phyloP scores from a whole-genome alignment of 371 early-diverging fungal genomes.

The Mucor piriformis region DNA sequence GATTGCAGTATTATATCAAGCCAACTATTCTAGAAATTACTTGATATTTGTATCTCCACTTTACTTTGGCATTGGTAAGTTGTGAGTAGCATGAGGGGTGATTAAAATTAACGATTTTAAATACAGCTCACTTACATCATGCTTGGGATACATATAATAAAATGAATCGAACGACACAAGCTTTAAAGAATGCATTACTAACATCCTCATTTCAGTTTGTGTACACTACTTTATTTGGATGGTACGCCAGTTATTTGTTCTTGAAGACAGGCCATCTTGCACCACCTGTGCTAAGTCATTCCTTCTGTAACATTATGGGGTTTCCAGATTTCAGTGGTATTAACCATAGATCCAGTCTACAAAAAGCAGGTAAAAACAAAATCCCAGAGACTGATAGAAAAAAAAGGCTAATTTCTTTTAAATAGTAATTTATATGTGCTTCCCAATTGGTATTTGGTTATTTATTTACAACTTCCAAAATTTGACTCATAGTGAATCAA shows the following conservation, averaged over 20 bases:
- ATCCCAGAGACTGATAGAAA: neutral
- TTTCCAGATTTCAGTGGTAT: constrained; percentile 55
- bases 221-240: constrained; percentile 74
- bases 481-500: constrained; percentile 18
- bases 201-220: constrained; percentile 57
- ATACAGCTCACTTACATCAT: constrained; percentile 61
- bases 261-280: constrained; percentile 51
- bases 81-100: neutral
- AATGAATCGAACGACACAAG: constrained; percentile 34
- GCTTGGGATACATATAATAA: constrained; percentile 52
- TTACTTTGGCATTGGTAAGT: constrained; percentile 68
- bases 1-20: constrained; percentile 50
- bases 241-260: constrained; percentile 64
- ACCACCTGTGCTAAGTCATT: constrained; percentile 53
- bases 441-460: constrained; percentile 17
- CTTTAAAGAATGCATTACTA: constrained; percentile 39
- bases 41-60: constrained; percentile 60
- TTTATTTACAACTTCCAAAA: constrained; percentile 15
- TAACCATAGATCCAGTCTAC: constrained; percentile 3
- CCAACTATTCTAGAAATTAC: constrained; percentile 34
- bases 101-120: neutral
- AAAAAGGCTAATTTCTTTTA: neutral
- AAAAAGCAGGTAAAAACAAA: constrained; percentile 27
- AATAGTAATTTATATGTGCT: constrained; percentile 20
- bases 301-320: constrained; percentile 72